Evolutionary conservation across 164 flowering plant species (phyloP), one percentile per base, ranked within the genome.

Genomic region (Paratinospora sagittata): DNA sequence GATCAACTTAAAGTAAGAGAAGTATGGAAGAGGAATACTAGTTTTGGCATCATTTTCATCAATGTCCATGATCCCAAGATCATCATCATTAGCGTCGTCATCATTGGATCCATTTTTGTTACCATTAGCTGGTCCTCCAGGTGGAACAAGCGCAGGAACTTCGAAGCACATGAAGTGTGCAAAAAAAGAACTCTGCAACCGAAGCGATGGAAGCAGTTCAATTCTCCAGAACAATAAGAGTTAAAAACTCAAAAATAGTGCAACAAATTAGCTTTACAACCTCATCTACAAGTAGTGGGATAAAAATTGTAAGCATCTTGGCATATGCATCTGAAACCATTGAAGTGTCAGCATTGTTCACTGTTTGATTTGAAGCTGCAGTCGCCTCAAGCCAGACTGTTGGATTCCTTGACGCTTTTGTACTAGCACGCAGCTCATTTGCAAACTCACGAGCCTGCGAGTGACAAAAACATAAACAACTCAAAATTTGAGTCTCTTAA

Each of bases 151-250:
- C 57, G 96, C 87, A 70, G 97, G 94, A 78, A 96, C 99, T 77
- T 93, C 97, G 84, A 96, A 96, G 89, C 99, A 96, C 99, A 96
- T 96, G 79, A 96, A 96, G 77, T 91, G 97, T 67, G 99, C 93
- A 85, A 96, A 91, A 74, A 96, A 96, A 8, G 99, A 96, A 82
- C 98, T 96, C 99, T 96, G 93, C 82, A 80, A 55, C 70, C 69
- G 58, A 26, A 64, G 65, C 45, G 60, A 36, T 55, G 19, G 41
- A 65, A 66, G 24, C 55, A 69, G 62, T 61, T 70, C 57, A 72
- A 71, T 24, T 27, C 43, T 70, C n/a, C 11, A 27, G 55, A 26
- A 49, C 17, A 62, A 17, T 61, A 13, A 70, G 66, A 39, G 27
- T 45, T 24, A 17, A 26, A 73, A 41, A 23, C 39, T 3, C 33